These are phyloP conservation scores for Jasminum sambac DNA, from an alignment of 257 asterid species.

Conservation along the genomic window DNA sequence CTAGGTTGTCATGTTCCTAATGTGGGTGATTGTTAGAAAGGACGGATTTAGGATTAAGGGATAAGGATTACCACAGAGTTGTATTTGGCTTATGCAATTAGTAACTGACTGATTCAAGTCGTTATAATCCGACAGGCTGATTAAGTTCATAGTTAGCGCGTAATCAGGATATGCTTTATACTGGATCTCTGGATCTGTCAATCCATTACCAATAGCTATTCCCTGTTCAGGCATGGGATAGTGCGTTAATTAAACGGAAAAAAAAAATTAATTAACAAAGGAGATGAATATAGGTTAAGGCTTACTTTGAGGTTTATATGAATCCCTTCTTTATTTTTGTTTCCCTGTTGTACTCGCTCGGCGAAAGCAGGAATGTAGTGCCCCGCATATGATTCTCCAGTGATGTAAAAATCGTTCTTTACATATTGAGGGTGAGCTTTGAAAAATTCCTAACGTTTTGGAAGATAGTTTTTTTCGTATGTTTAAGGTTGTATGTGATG, in stretches of 20 bases:
- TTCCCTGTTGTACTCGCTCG: conserved; percentile 35
- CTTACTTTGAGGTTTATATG: conserved; percentile 32
- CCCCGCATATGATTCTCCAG: conserved; percentile 67
- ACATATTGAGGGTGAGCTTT: conserved; percentile 42
- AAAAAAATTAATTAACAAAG: neutral
- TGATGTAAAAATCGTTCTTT: conserved; percentile 45
- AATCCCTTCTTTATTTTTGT: conserved; percentile 30
- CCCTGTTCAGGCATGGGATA: conserved; percentile 20
- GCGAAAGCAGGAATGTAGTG: conserved; percentile 62
- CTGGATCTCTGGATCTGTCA: conserved; percentile 48
- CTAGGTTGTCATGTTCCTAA: neutral
- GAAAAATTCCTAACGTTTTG: conserved; percentile 37
- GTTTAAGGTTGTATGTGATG: neutral
- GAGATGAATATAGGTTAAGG: neutral
- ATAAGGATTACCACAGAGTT: conserved; percentile 29
- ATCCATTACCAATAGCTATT: conserved; percentile 46
- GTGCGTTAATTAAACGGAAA: neutral
- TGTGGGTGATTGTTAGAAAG: neutral
- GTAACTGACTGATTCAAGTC: conserved; percentile 19
- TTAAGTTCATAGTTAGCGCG: conserved; percentile 41
- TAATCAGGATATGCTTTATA: conserved; percentile 43
- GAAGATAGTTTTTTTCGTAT: no score
- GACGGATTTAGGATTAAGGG: neutral
- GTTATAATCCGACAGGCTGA: conserved; percentile 24
- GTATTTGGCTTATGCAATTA: conserved; percentile 27